phyloP scores from a whole-genome alignment of 2,329 filamentous ascomycete genomes.

The Didymella keratinophila region DNA sequence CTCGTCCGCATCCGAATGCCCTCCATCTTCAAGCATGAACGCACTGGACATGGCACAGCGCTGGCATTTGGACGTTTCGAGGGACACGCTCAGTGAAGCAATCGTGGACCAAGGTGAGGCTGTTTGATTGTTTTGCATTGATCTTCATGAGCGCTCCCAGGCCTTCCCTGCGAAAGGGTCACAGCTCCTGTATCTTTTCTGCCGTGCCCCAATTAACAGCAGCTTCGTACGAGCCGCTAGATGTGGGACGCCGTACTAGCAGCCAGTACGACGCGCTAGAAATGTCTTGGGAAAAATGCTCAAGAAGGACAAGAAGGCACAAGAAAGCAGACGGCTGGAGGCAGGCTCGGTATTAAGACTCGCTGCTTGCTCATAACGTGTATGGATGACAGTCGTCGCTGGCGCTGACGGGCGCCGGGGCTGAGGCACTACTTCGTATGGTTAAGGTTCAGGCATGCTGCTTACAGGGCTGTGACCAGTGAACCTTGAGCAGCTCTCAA shows the following conservation, averaged over 20 bases:
- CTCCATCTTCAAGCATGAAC: no score
- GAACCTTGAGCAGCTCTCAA: constrained; percentile 1
- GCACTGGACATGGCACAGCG: neutral
- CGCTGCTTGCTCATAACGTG: constrained; percentile 18
- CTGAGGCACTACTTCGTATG: neutral
- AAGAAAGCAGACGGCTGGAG: neutral
- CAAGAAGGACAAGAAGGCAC: neutral
- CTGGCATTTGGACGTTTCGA: neutral
- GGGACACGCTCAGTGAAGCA: no score
- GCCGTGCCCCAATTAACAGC: constrained; percentile 12
- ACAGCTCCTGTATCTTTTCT: constrained; percentile 1
- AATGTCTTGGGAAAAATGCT: constrained; percentile 1
- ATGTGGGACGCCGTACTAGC: constrained; percentile 3
- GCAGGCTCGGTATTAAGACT: neutral
- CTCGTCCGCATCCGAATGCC: constrained; percentile 27
- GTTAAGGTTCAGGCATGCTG: neutral
- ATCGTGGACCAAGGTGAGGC: constrained; percentile 6
- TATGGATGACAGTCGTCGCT: neutral
- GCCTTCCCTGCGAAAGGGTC: constrained; percentile 5
- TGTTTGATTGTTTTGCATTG: constrained; percentile 25
- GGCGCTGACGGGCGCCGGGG: constrained; percentile 15
- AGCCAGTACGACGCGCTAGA: constrained; percentile 6
- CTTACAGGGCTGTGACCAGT: constrained; percentile 21
- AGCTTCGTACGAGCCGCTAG: constrained; percentile 17
- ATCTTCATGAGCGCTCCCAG: constrained; percentile 13